Percentiles rank a stretch among this genome's conserved stretches.
Conservation (phyloP, 441 rosid genomes). For the Populus tomentosa region DNA sequence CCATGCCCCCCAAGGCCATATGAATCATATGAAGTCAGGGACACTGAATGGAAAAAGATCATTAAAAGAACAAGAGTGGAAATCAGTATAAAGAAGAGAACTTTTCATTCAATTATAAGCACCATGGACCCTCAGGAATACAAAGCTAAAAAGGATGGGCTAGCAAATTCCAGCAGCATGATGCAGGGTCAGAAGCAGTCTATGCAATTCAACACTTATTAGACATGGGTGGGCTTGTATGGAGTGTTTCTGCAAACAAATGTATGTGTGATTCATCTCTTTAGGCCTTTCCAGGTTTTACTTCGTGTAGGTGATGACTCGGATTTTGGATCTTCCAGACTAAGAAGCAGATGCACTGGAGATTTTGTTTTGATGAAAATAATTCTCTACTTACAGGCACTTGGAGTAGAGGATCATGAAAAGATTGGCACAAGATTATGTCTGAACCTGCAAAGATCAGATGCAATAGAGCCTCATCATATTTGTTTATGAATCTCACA, state of each 20-base stretch:
- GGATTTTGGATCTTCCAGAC: neutral
- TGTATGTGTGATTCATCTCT: neutral
- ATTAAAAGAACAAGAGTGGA: too few relatives aligned
- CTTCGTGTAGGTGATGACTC: neutral
- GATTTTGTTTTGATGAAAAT: slow-evolving; percentile 1
- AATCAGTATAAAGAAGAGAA: too few relatives aligned
- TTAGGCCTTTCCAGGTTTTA: neutral
- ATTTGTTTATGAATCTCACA: slow-evolving; percentile 36
- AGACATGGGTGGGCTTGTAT: neutral
- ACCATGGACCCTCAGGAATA: neutral
- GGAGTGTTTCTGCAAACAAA: neutral
- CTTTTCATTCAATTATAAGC: neutral
- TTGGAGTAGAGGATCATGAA: slow-evolving; percentile 55
- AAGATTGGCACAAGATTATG: slow-evolving; percentile 53
- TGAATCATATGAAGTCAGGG: too few relatives aligned
- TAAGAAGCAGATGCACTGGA: neutral
- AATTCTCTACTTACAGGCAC: slow-evolving; percentile 46
- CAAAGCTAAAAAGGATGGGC: neutral
- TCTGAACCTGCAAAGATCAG: slow-evolving; percentile 61
- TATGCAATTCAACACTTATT: neutral
- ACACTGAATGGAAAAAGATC: too few relatives aligned
- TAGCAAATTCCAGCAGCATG: neutral
- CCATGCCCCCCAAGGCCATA: too few relatives aligned
- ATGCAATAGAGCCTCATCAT: slow-evolving; percentile 48
- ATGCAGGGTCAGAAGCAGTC: neutral